Conservation (phyloP, 2,329 filamentous ascomycete species). For the Fusarium sulawesiense region DNA sequence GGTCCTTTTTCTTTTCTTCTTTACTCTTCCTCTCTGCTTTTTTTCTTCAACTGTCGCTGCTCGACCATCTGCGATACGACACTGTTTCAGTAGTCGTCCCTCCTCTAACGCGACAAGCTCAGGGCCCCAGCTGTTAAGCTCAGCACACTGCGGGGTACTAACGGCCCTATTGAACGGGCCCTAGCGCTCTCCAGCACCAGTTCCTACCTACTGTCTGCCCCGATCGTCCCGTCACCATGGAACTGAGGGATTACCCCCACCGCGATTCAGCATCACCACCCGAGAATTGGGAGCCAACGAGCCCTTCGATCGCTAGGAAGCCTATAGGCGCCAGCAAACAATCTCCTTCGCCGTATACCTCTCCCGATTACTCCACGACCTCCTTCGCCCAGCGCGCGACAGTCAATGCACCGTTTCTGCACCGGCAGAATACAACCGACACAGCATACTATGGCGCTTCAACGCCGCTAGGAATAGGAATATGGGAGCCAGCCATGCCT, state of each 20-base stretch:
- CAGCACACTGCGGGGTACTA: constrained; percentile 34
- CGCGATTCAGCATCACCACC: constrained; percentile 23
- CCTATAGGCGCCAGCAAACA: constrained; percentile 15
- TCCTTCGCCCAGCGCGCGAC: constrained; percentile 28
- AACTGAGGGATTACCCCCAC: constrained; percentile 33
- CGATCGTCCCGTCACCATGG: constrained; percentile 21
- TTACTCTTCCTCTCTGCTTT: background rate
- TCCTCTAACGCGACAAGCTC: background rate
- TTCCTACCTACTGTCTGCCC: background rate
- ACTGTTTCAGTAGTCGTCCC: background rate
- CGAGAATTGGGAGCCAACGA: constrained; percentile 30
- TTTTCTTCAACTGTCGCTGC: background rate
- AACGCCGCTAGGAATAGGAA: constrained; percentile 36
- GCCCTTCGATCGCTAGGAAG: constrained; percentile 35
- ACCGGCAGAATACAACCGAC: constrained; percentile 27
- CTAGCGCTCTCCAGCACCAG: constrained; percentile 21
- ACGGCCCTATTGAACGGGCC: constrained; percentile 19
- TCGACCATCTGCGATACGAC: background rate
- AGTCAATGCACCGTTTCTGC: constrained; percentile 14
- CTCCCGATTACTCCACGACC: constrained; percentile 17
- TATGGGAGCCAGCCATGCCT: constrained; percentile 26
- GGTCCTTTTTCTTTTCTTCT: constrained; percentile 3
- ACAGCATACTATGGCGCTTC: constrained; percentile 30
- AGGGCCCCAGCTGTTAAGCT: constrained; percentile 10
- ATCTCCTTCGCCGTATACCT: constrained; percentile 14